Evolutionary conservation across 176 grass and related monocot species (phyloP), one percentile per base, ranked within the genome.

Genomic region (Panicum miliaceum): DNA sequence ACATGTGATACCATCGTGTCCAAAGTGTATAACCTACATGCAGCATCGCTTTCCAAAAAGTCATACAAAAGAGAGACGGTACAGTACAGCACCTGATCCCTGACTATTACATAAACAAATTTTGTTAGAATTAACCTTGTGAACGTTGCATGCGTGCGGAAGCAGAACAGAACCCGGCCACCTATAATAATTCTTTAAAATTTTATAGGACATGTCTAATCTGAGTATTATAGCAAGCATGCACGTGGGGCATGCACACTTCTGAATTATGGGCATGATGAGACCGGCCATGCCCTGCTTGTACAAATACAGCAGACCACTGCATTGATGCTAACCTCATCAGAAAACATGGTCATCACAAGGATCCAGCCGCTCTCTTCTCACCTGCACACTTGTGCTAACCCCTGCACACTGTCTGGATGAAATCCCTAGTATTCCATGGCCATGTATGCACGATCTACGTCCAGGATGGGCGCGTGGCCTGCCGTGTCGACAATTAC

Each of bases 401-500:
- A 6, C 46, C 63, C n/a, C n/a, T n/a, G n/a, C n/a, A 89, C 84
- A 93, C 94, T 5, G 66, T 97, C 48, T 97, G 94, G 87, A 91
- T 93, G 91, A 97, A 91, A 77, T 97, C 91, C 1, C 83, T 97
- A 32, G 87, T 94, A 59, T 72, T 94, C 51, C 86, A 78, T 59
- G 85, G 87, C 6, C 84, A 87, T 6, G 94, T 89, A 22, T 94
- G 94, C 86, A 90, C 94, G 18, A 75, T 92, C 34, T 97, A 93
- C 45, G 87, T 89, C 73, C 82, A 86, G 13, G 86, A 91, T 36
- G 91, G 94, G 3, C 48, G 69, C 40, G 86, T 92, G 16, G 89
- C 68, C 40, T 97, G 94, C 84, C 87, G 91, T 4, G 91, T 97
- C 26, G 94, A 97, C 72, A 97, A 94, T 79, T 97, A 97, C 16